Evolutionary conservation across 306 rosid genomes (phyloP).

Genomic region (Comarum palustre): DNA sequence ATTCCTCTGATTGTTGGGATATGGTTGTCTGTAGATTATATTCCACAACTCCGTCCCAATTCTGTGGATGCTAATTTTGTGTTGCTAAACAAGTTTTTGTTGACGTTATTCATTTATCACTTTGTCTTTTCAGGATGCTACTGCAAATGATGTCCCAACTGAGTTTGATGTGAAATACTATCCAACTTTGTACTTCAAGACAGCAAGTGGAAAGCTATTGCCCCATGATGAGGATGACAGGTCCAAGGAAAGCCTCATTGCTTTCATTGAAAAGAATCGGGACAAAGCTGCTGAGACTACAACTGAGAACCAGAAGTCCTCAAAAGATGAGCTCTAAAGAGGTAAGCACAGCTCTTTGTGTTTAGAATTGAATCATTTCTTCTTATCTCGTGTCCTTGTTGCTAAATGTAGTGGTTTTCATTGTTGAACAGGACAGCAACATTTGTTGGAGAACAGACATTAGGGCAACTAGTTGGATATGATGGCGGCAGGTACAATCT

Average conservation of each 20-base stretch:
- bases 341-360: constrained; percentile 27
- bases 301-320: constrained; percentile 38
- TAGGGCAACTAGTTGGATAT: constrained; percentile 11
- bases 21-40: neutral
- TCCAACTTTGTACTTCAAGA: constrained; percentile 71
- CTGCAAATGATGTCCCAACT: constrained; percentile 69
- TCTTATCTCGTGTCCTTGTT: neutral
- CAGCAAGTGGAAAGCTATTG: constrained; percentile 66
- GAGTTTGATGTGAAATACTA: constrained; percentile 75
- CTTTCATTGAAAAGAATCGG: constrained; percentile 68
- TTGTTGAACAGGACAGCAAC: neutral
- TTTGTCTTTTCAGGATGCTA: constrained; percentile 63
- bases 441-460: neutral
- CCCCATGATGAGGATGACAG: constrained; percentile 51
- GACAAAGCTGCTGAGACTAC: constrained; percentile 34
- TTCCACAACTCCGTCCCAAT: neutral
- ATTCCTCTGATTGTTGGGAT: neutral
- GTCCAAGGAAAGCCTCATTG: constrained; percentile 68
- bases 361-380: neutral
- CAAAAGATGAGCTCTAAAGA: constrained; percentile 77
- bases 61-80: neutral
- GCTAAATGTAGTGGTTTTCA: neutral
- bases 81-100: neutral
- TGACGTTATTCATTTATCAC: neutral
- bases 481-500: neutral